A percentile compares a stretch with the other conserved stretches of the same genome.
Conservation (phyloP, 768 basidiomycete genomes). For the Kwoniella shandongensis region DNA sequence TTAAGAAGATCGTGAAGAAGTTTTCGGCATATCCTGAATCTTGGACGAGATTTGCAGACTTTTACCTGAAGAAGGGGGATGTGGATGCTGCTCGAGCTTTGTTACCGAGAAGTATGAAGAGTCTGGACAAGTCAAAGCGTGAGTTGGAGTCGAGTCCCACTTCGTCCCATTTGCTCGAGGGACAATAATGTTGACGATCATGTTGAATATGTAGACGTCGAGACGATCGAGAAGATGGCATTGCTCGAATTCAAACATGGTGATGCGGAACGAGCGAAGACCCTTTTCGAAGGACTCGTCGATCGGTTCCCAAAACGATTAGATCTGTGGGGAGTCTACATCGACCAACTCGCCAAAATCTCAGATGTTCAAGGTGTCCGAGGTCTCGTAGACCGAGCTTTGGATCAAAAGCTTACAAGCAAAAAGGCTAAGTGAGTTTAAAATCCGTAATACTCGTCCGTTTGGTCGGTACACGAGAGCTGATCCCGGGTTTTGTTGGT, state of each 20-base stretch:
- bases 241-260: conserved; percentile 92
- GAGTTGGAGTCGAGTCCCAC: no score
- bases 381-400: conserved; percentile 79
- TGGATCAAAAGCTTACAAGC: conserved; percentile 82
- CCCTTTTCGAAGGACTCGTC: conserved; percentile 92
- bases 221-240: conserved; percentile 92
- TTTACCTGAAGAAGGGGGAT: conserved; percentile 69
- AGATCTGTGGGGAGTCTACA: conserved; percentile 94
- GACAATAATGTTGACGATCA: neutral
- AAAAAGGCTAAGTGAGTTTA: conserved; percentile 88
- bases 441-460: neutral
- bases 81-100: conserved; percentile 80
- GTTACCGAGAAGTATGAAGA: conserved; percentile 81
- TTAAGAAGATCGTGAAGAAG: conserved; percentile 84
- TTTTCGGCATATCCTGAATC: conserved; percentile 90
- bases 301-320: conserved; percentile 93
- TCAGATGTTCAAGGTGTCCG: conserved; percentile 70
- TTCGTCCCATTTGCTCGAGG: conserved; percentile 6
- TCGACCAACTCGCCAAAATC: conserved; percentile 89
- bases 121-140: conserved; percentile 93
- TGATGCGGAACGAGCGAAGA: conserved; percentile 90
- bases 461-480: neutral
- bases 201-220: conserved; percentile 68
- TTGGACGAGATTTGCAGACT: conserved; percentile 84
- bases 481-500: conserved; percentile 3